Percentiles rank a stretch among this genome's conserved stretches.
Evolutionary conservation across 2,329 filamentous ascomycete species (phyloP).

Genomic region (Aspergillus cejpii): DNA sequence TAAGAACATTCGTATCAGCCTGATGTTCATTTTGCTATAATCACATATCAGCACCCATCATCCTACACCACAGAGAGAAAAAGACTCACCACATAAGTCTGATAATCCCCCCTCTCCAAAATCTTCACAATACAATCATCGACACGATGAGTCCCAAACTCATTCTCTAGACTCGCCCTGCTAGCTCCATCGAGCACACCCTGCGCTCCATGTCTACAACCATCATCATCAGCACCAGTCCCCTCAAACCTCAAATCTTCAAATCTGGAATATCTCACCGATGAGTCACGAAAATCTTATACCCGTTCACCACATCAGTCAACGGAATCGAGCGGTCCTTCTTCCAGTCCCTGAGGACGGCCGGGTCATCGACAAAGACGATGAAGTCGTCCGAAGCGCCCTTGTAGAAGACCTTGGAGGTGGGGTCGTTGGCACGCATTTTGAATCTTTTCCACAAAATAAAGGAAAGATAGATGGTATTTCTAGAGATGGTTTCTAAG

Average conservation of each 20-base stretch:
- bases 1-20: slow-evolving; percentile 26
- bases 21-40: slow-evolving; percentile 27
- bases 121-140: slow-evolving; percentile 80
- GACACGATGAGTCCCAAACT: slow-evolving; percentile 75
- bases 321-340: slow-evolving; percentile 70
- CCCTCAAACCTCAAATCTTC: not conserved
- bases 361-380: slow-evolving; percentile 45
- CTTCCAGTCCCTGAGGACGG: slow-evolving; percentile 74
- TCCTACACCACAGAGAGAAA: not conserved
- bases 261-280: slow-evolving; percentile 55
- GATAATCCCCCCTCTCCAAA: slow-evolving; percentile 64
- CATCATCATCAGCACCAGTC: not conserved
- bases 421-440: slow-evolving; percentile 63
- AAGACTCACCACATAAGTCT: slow-evolving; percentile 52
- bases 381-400: slow-evolving; percentile 64
- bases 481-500: not conserved
- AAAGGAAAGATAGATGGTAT: slow-evolving; percentile 5
- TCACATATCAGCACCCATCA: slow-evolving; percentile 6
- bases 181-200: slow-evolving; percentile 71
- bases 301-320: slow-evolving; percentile 76
- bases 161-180: slow-evolving; percentile 67
- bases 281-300: slow-evolving; percentile 85
- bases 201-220: slow-evolving; percentile 66
- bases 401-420: slow-evolving; percentile 81
- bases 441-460: slow-evolving; percentile 38